phyloP scores from a whole-genome alignment of 352 stramenopile genomes.

The Globisporangium abappressorium region DNA sequence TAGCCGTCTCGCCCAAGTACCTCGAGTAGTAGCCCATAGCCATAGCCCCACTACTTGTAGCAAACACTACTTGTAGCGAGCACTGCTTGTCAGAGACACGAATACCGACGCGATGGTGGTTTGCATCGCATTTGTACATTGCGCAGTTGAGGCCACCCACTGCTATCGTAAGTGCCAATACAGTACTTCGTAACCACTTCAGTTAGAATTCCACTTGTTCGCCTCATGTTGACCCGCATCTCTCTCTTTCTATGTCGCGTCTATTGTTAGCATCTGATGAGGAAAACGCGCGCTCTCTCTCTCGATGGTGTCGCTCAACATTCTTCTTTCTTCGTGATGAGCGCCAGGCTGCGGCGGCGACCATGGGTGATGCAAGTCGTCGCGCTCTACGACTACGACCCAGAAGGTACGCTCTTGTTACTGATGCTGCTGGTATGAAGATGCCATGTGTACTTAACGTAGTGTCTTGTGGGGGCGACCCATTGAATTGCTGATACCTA shows the following conservation, averaged over 20 bases:
- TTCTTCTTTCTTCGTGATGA: conserved; percentile 6
- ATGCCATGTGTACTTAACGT: background rate
- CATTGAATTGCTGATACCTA: conserved; percentile 1
- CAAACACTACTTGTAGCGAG: background rate
- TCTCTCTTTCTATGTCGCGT: background rate
- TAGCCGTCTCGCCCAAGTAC: background rate
- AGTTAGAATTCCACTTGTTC: background rate
- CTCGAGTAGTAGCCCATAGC: no score
- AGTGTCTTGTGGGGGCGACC: background rate
- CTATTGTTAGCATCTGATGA: conserved; percentile 7
- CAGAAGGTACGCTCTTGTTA: conserved; percentile 28
- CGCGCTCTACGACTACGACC: conserved; percentile 63
- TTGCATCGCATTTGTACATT: background rate
- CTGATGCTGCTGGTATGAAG: background rate
- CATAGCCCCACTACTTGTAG: background rate
- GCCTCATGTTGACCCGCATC: background rate
- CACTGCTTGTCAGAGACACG: background rate
- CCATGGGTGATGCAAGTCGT: conserved; percentile 36
- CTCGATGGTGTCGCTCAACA: background rate
- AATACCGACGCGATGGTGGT: background rate
- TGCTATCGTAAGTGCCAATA: background rate
- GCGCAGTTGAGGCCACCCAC: background rate
- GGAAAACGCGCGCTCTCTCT: background rate
- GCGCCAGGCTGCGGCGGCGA: background rate
- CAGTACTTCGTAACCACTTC: background rate